Evolutionary conservation across 208 protist species (phyloP).

Genomic region (Trypanosoma avium): DNA sequence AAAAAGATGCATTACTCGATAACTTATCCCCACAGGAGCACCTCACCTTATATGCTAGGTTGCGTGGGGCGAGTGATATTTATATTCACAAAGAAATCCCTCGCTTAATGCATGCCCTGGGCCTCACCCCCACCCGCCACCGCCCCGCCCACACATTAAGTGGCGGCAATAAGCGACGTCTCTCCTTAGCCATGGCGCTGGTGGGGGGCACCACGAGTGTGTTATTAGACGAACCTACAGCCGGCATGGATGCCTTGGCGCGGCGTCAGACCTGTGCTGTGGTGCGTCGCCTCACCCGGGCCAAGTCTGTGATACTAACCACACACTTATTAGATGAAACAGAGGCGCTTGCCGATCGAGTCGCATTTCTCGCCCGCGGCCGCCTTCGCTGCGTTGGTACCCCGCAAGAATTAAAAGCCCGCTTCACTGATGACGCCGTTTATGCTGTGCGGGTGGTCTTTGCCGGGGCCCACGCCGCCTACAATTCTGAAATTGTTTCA

Average conservation of each 20-base stretch:
- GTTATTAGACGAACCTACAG: slow-evolving; percentile 89
- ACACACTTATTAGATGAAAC: slow-evolving; percentile 91
- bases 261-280: slow-evolving; percentile 78
- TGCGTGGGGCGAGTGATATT: slow-evolving; percentile 59
- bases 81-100: slow-evolving; percentile 48
- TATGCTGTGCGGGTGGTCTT: slow-evolving; percentile 65
- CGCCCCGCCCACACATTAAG: slow-evolving; percentile 36
- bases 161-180: slow-evolving; percentile 89
- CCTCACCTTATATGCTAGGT: slow-evolving; percentile 83
- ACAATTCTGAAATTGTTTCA: not conserved
- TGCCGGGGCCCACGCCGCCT: not conserved
- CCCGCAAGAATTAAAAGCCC: slow-evolving; percentile 42
- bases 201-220: slow-evolving; percentile 80
- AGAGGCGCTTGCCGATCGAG: slow-evolving; percentile 75
- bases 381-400: slow-evolving; percentile 55
- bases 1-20: slow-evolving; percentile 93
- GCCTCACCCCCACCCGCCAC: slow-evolving; percentile 40
- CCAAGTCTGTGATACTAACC: slow-evolving; percentile 52
- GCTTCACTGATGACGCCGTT: slow-evolving; percentile 40
- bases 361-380: slow-evolving; percentile 61
- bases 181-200: slow-evolving; percentile 85
- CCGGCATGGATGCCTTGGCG: slow-evolving; percentile 86
- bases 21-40: slow-evolving; percentile 92
- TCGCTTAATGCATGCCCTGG: slow-evolving; percentile 50
- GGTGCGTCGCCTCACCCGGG: slow-evolving; percentile 54